Evolutionary conservation across 1,284 basidiomycete species (phyloP), one percentile per base, ranked within the genome.

Genomic region (Apiotrichum brassicae): DNA sequence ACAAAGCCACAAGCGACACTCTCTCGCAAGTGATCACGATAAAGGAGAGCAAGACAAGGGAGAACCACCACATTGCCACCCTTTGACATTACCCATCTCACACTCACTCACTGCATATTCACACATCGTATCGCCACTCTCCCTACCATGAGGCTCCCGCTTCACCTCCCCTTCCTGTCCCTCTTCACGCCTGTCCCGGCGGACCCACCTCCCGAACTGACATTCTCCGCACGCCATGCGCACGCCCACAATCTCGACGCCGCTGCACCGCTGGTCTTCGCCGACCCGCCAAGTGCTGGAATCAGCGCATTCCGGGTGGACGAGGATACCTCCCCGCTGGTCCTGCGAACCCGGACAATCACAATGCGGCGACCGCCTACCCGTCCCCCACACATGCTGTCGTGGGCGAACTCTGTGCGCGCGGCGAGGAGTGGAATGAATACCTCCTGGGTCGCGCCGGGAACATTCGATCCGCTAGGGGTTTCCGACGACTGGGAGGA

Each of bases 401-500:
- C 64, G 1, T 71, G 69, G 69, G 61, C 38, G 35, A 53, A 35
- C 46, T 48, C 44, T n/a, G 43, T 6, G 32, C 9, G 6, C 22
- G 8, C 16, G 43, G 43, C 11, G 23, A 25, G 28, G 40, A n/a
- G n/a, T n/a, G n/a, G n/a, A n/a, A n/a, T n/a, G n/a, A n/a, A n/a
- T n/a, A n/a, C n/a, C n/a, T n/a, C n/a, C n/a, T n/a, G n/a, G n/a
- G n/a, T n/a, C n/a, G n/a, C n/a, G n/a, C n/a, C n/a, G n/a, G n/a
- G n/a, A n/a, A n/a, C n/a, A n/a, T n/a, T n/a, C n/a, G n/a, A n/a
- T n/a, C n/a, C n/a, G n/a, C n/a, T n/a, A n/a, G n/a, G n/a, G n/a
- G n/a, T n/a, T n/a, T n/a, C n/a, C n/a, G n/a, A n/a, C 1, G 67
- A 66, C 22, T 79, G 78, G 78, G 74, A 76, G 16, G 76, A 77